Percentiles rank a stretch among this genome's conserved stretches.
These are phyloP conservation scores for Castanea sativa DNA, from an alignment of 306 rosid genomes.

Conservation along the genomic window DNA sequence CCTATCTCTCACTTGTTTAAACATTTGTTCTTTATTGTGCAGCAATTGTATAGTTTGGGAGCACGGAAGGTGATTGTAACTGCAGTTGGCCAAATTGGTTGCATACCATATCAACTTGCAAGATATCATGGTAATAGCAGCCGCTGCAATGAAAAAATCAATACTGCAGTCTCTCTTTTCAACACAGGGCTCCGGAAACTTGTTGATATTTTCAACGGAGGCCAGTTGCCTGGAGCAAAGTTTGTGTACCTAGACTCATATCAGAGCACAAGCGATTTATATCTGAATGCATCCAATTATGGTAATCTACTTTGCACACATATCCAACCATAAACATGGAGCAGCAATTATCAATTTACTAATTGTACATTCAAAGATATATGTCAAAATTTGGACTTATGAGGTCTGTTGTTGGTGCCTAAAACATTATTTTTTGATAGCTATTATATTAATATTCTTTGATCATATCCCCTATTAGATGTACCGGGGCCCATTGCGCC, in stretches of 20 bases:
- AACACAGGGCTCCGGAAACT: constrained; percentile 63
- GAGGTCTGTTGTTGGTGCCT: no score
- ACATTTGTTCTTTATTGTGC: not conserved
- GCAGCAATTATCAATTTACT: no score
- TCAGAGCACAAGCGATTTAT: constrained; percentile 54
- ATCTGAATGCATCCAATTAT: constrained; percentile 35
- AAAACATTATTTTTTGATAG: no score
- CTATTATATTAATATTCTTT: no score
- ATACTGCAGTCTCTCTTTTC: constrained; percentile 58
- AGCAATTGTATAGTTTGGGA: constrained; percentile 77
- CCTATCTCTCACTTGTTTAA: not conserved
- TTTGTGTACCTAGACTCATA: constrained; percentile 76
- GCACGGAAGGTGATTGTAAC: constrained; percentile 85
- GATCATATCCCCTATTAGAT: no score
- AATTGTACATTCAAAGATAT: no score
- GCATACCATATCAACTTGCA: constrained; percentile 87
- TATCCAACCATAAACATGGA: not conserved
- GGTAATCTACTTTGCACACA: constrained; percentile 35
- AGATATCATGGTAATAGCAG: constrained; percentile 53
- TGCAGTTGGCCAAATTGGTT: constrained; percentile 79
- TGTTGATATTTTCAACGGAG: constrained; percentile 63
- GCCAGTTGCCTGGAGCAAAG: constrained; percentile 72
- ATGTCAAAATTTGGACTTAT: no score
- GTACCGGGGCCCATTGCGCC: no score
- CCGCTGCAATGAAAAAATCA: constrained; percentile 78